Conservation (phyloP, 805 yeast genomes). For the Lipomyces oligophaga region DNA sequence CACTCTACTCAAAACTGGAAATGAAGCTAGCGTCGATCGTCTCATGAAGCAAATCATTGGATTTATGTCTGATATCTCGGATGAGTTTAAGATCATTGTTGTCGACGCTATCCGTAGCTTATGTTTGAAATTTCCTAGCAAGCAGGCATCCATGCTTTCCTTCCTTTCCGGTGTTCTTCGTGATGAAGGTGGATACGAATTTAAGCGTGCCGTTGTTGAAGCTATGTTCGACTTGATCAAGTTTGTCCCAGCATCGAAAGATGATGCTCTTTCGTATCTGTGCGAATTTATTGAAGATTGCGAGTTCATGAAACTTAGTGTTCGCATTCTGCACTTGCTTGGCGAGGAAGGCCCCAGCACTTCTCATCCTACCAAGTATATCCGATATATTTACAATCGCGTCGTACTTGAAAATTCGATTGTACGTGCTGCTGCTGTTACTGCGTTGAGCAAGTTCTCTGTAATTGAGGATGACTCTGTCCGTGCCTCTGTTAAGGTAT, state of each 20-base stretch:
- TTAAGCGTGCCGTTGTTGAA: slow-evolving; percentile 84
- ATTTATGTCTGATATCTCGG: slow-evolving; percentile 89
- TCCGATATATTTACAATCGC: slow-evolving; percentile 94
- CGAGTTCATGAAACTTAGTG: slow-evolving; percentile 89
- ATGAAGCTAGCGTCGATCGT: slow-evolving; percentile 82
- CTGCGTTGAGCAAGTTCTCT: slow-evolving; percentile 88
- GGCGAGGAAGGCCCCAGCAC: slow-evolving; percentile 95
- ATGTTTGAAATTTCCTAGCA: slow-evolving; percentile 88
- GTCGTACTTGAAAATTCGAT: slow-evolving; percentile 93
- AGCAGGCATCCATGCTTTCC: slow-evolving; percentile 73
- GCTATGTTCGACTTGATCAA: slow-evolving; percentile 89
- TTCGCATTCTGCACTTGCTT: slow-evolving; percentile 83
- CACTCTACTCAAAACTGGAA: slow-evolving; percentile 90
- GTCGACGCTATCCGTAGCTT: slow-evolving; percentile 91
- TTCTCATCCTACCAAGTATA: slow-evolving; percentile 79
- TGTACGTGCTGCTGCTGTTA: slow-evolving; percentile 92
- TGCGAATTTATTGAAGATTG: slow-evolving; percentile 98
- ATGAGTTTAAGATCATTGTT: slow-evolving; percentile 90
- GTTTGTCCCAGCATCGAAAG: slow-evolving; percentile 79
- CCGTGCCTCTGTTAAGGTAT: slow-evolving; percentile 62
- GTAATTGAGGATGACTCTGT: slow-evolving; percentile 66
- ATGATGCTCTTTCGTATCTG: slow-evolving; percentile 75
- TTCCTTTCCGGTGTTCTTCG: slow-evolving; percentile 81
- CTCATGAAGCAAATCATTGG: slow-evolving; percentile 81
- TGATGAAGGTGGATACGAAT: slow-evolving; percentile 83